These are phyloP conservation scores for Zymoseptoria tritici DNA, from an alignment of 2,329 filamentous ascomycete genomes.

Conservation along the genomic window DNA sequence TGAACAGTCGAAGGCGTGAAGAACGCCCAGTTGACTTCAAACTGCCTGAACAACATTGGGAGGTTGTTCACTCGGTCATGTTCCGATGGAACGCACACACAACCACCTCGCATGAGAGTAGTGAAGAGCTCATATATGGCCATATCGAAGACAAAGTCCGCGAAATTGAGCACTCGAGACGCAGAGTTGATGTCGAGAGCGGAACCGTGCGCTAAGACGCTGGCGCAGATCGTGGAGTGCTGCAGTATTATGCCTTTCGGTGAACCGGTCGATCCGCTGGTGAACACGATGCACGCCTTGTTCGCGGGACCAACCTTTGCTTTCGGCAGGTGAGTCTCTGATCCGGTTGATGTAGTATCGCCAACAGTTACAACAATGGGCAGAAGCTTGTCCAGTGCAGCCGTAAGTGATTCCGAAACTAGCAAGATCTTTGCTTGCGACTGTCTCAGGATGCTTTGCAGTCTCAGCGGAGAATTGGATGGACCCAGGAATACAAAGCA, in stretches of 20 bases:
- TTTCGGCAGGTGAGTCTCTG: too few species aligned
- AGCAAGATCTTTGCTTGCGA: too few species aligned
- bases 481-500: too few species aligned
- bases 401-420: too few species aligned
- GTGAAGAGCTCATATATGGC: slow-evolving; percentile 16
- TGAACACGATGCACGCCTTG: not conserved
- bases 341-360: too few species aligned
- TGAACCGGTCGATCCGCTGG: not conserved
- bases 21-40: slow-evolving; percentile 22
- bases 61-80: slow-evolving; percentile 45
- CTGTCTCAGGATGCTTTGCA: too few species aligned
- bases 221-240: slow-evolving; percentile 5
- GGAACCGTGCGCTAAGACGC: slow-evolving; percentile 2
- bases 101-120: slow-evolving; percentile 13
- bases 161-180: slow-evolving; percentile 21
- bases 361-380: too few species aligned
- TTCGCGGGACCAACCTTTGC: too few species aligned
- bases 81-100: slow-evolving; percentile 20
- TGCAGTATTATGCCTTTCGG: slow-evolving; percentile 3
- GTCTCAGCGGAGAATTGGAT: too few species aligned
- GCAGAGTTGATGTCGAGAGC: slow-evolving; percentile 3
- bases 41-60: slow-evolving; percentile 29
- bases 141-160: slow-evolving; percentile 20
- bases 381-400: too few species aligned
- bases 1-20: slow-evolving; percentile 51